These are phyloP conservation scores for Rubia yunnanensis DNA, from an alignment of 257 asterid species.

Conservation along the genomic window DNA sequence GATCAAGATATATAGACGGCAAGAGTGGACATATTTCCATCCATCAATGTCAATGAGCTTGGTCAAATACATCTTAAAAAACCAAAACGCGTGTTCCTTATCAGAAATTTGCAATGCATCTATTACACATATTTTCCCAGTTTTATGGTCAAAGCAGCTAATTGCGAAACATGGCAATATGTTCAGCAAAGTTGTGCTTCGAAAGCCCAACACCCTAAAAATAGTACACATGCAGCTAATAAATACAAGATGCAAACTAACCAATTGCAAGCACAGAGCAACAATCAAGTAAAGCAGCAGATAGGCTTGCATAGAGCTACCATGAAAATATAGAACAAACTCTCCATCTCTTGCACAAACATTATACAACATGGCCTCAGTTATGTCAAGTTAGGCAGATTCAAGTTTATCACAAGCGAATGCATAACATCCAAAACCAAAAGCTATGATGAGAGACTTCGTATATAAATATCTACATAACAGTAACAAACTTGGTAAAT, in stretches of 20 bases:
- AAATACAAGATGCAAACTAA: neutral
- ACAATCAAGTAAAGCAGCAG: neutral
- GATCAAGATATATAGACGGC: neutral
- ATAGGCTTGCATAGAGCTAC: neutral
- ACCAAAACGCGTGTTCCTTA: neutral
- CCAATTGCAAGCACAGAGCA: neutral
- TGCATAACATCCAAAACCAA: neutral
- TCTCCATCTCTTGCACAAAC: neutral
- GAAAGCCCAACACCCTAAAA: neutral
- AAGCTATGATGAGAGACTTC: neutral
- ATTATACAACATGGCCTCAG: too few relatives aligned
- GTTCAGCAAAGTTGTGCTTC: neutral
- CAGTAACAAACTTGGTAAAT: neutral
- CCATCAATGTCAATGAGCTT: neutral
- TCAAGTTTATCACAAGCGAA: neutral
- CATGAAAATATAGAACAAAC: neutral
- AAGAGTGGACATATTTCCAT: neutral
- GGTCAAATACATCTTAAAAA: neutral
- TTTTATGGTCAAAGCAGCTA: slow-evolving; percentile 1
- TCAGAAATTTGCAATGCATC: neutral
- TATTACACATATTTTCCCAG: neutral
- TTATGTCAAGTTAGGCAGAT: neutral
- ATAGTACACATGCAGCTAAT: neutral
- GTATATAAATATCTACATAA: neutral
- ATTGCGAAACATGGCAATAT: neutral